Conservation (phyloP, 345 rosid genomes). For the Kandelia obovata region DNA sequence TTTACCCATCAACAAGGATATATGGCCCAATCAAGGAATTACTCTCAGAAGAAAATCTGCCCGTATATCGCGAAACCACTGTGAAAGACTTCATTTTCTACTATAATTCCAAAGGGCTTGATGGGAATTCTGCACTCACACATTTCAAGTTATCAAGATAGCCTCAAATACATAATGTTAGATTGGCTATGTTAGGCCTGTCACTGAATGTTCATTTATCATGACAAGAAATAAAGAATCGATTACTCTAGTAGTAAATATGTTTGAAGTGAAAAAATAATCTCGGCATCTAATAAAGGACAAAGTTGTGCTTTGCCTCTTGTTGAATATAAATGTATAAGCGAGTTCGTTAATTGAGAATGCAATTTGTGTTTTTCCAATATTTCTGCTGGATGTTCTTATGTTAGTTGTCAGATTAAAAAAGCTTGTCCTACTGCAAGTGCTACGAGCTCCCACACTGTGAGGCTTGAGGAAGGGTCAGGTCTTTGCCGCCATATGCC, state of each 20-base stretch:
- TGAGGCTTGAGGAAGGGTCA: no score
- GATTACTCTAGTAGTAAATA: not conserved
- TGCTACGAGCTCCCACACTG: no score
- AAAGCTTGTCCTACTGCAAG: no score
- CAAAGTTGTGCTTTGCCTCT: no score
- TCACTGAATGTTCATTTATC: not conserved
- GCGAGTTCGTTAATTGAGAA: no score
- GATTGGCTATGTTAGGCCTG: not conserved
- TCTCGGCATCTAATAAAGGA: no score
- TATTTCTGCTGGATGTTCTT: no score
- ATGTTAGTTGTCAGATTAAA: no score
- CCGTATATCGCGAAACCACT: constrained; percentile 8
- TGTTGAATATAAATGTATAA: no score
- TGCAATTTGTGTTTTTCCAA: no score
- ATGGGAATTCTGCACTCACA: constrained; percentile 11
- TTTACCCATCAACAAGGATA: not conserved
- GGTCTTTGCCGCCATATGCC: no score
- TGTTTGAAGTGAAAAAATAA: no score
- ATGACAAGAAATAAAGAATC: not conserved
- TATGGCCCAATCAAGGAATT: constrained; percentile 23
- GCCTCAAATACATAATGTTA: not conserved
- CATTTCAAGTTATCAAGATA: constrained; percentile 10
- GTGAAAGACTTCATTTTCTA: constrained; percentile 9
- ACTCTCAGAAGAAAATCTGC: constrained; percentile 15
- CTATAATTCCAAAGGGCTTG: constrained; percentile 1